Conservation (phyloP, 2,329 filamentous ascomycete genomes). For the Neopestalotiopsis clavispora region DNA sequence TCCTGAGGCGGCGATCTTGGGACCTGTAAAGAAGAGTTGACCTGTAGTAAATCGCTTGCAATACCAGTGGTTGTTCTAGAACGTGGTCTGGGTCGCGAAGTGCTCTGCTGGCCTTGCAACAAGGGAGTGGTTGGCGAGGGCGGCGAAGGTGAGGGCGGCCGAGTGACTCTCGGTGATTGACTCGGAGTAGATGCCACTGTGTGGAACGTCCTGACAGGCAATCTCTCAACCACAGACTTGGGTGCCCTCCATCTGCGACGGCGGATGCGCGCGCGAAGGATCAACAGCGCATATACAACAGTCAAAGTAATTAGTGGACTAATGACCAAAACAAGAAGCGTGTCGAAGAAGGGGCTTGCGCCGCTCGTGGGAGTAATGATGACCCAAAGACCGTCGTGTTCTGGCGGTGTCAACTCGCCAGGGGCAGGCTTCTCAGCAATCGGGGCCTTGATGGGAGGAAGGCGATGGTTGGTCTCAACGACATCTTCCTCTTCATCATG, state of each 20-base stretch:
- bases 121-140: conserved; percentile 81
- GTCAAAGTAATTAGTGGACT: conserved; percentile 92
- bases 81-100: conserved; percentile 61
- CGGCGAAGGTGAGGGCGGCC: conserved; percentile 66
- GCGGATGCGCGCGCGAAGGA: conserved; percentile 86
- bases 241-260: conserved; percentile 94
- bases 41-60: conserved; percentile 49
- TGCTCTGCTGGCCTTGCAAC: conserved; percentile 60
- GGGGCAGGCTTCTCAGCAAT: conserved; percentile 27
- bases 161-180: conserved; percentile 54
- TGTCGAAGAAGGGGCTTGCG: conserved; percentile 93
- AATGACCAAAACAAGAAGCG: conserved; percentile 92
- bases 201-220: conserved; percentile 96
- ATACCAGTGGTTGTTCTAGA: conserved; percentile 69
- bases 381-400: conserved; percentile 89
- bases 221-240: conserved; percentile 90
- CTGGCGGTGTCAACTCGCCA: conserved; percentile 37
- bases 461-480: conserved; percentile 35
- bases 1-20: conserved; percentile 47
- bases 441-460: conserved; percentile 29
- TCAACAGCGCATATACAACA: conserved; percentile 86
- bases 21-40: conserved; percentile 46
- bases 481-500: conserved; percentile 40
- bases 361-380: conserved; percentile 91
- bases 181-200: conserved; percentile 72